phyloP scores from a whole-genome alignment of 1,139 yeast genomes.

The Magnusiomyces sp. region DNA sequence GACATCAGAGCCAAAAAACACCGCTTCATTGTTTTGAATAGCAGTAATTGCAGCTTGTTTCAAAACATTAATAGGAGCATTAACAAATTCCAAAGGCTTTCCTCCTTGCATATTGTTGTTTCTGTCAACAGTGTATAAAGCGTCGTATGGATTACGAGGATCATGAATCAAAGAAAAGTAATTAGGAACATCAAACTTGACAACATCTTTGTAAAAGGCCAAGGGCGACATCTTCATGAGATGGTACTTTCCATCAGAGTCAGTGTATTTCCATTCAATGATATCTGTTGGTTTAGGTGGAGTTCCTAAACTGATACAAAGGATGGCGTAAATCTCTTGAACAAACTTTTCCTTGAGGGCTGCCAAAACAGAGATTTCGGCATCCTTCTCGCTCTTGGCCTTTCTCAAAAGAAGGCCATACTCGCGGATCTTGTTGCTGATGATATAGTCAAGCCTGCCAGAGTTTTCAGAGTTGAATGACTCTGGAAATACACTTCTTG shows the following conservation, averaged over 20 bases:
- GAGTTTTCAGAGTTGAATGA: constrained; percentile 48
- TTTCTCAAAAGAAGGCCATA: constrained; percentile 48
- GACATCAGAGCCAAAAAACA: constrained; percentile 64
- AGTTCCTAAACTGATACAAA: constrained; percentile 49
- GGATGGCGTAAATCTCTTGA: constrained; percentile 45
- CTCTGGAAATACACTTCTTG: constrained; percentile 53
- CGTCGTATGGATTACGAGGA: constrained; percentile 49
- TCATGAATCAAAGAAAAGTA: constrained; percentile 55
- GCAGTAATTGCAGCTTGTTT: constrained; percentile 50
- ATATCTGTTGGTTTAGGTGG: constrained; percentile 52
- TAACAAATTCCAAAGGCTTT: constrained; percentile 54
- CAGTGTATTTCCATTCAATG: constrained; percentile 53
- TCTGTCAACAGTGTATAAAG: constrained; percentile 53
- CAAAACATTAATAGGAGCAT: constrained; percentile 41
- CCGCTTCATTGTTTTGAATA: constrained; percentile 55
- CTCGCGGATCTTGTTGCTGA: constrained; percentile 53
- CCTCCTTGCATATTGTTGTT: constrained; percentile 55
- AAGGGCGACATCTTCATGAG: constrained; percentile 43
- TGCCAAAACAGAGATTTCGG: constrained; percentile 28
- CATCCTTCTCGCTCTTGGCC: constrained; percentile 21
- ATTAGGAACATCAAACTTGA: constrained; percentile 39
- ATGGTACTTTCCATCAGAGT: constrained; percentile 46
- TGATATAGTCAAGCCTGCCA: constrained; percentile 41
- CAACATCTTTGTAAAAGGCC: constrained; percentile 42
- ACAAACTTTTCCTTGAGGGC: constrained; percentile 42